phyloP scores from a whole-genome alignment of 2,329 filamentous ascomycete species.

The Lasiodiplodia gonubiensis region DNA sequence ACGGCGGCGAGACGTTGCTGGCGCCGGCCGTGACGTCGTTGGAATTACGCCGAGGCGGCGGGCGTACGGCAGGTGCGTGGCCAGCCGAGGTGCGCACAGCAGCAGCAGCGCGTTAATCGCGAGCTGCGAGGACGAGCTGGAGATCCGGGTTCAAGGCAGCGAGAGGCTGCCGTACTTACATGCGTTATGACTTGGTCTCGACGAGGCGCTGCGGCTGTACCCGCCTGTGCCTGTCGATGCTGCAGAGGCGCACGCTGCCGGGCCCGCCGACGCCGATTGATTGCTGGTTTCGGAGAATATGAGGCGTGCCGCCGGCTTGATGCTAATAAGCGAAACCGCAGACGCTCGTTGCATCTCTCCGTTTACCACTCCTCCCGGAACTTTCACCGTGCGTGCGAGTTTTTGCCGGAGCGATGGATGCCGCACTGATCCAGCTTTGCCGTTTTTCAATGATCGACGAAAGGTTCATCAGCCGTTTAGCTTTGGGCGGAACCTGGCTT shows the following conservation, averaged over 20 bases:
- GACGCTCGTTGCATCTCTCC: constrained; percentile 37
- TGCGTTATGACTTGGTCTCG: too few species aligned
- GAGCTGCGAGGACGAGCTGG: background rate
- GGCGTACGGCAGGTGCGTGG: background rate
- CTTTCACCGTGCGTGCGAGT: constrained; percentile 35
- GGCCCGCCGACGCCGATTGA: constrained; percentile 37
- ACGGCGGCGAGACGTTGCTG: constrained; percentile 48
- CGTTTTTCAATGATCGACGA: constrained; percentile 37
- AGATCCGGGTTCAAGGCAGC: constrained; percentile 23
- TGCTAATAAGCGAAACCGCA: constrained; percentile 37
- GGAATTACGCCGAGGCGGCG: too few species aligned
- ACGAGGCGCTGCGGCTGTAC: constrained; percentile 52
- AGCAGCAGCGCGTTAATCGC: background rate
- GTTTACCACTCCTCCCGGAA: constrained; percentile 37
- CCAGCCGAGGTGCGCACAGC: background rate
- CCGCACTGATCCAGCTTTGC: constrained; percentile 33
- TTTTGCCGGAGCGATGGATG: constrained; percentile 43
- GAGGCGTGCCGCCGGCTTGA: background rate
- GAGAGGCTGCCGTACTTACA: background rate
- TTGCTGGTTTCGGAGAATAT: background rate
- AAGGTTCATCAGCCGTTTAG: constrained; percentile 52
- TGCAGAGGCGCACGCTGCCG: constrained; percentile 37
- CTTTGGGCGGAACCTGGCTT: constrained; percentile 48
- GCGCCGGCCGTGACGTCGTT: constrained; percentile 42
- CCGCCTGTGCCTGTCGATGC: constrained; percentile 48